Base-by-base conservation (phyloP, 352 stramenopile species). In the Phytophthora pini region DNA sequence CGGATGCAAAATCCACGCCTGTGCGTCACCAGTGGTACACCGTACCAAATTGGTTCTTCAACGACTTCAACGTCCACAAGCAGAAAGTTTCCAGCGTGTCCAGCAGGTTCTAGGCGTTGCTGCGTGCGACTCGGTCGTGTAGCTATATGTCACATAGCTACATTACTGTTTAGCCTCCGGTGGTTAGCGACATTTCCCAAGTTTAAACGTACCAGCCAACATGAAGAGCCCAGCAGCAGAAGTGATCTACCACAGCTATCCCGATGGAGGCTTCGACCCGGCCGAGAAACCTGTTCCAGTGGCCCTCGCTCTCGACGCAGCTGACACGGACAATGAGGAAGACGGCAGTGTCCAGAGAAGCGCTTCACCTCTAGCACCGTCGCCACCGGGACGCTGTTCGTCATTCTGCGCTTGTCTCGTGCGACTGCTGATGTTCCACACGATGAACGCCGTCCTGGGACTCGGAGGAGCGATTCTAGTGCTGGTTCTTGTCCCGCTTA, bases 231-330 rank as follows among this genome's bases (percentile, higher is more conserved):
- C 65, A 26, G 51, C 39, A 3, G 40, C 39, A 26, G 62, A 75
- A 11, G 68, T 75, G 24, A 70, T 72, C 57, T 76, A 72, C 57
- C 57, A 70, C 49, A 52, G 60, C n/a, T 76, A 73, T 45, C 68
- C 68, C 12, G 61, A 34, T 38, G 24, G 38, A n/a, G 26, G 60
- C 41, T 61, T 66, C 49, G 63, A 76, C 12, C 9, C 39, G 9
- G 53, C 47, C 26, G 63, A 65, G 29, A 76, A 76, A 20, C 41
- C 62, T 48, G 47, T 72, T 22, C 46, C 68, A 7, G 62, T 68
- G 1, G 68, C 68, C 1, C 13, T 76, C 31, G 40, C 52, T 17
- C 49, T 70, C 0, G 44, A 59, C 11, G 40, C 10, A 2, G 9
- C 31, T 7, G 47, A 38, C 17, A 47, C 51, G 10, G 26, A 50